Percentiles rank a stretch among this genome's conserved stretches.
Conservation (phyloP, 208 protist genomes). For the Acanthamoeba royreba region DNA sequence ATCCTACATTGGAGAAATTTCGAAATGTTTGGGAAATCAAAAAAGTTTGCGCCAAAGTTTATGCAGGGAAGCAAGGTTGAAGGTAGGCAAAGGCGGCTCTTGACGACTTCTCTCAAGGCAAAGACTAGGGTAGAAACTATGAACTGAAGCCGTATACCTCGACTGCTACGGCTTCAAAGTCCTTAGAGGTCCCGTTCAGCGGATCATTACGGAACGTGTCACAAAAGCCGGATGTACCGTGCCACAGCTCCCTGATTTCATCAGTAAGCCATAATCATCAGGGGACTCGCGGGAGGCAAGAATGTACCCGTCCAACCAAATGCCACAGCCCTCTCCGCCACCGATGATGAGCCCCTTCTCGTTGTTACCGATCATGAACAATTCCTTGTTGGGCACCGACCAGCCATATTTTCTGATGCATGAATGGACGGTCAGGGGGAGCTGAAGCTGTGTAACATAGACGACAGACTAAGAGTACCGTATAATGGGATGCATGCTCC, state of each 20-base stretch:
- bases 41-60: too few relatives aligned
- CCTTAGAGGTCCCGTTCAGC: not conserved
- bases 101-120: not conserved
- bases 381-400: not conserved
- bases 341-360: not conserved
- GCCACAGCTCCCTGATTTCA: not conserved
- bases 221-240: not conserved
- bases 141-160: not conserved
- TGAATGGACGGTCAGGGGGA: not conserved
- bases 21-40: too few relatives aligned
- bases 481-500: not conserved
- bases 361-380: slow-evolving; percentile 30
- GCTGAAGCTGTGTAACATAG: not conserved
- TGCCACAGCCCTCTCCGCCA: not conserved
- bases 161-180: not conserved
- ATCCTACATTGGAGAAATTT: too few relatives aligned
- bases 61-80: too few relatives aligned
- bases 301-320: not conserved
- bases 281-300: not conserved
- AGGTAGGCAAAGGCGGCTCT: too few relatives aligned
- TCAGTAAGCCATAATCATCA: not conserved
- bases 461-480: not conserved
- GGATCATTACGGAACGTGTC: not conserved
- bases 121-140: not conserved
- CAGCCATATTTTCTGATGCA: not conserved